Percentiles rank a stretch among this genome's conserved stretches.
These are phyloP conservation scores for Onygenales sp. DNA, from an alignment of 2,329 filamentous ascomycete genomes.

Conservation along the genomic window DNA sequence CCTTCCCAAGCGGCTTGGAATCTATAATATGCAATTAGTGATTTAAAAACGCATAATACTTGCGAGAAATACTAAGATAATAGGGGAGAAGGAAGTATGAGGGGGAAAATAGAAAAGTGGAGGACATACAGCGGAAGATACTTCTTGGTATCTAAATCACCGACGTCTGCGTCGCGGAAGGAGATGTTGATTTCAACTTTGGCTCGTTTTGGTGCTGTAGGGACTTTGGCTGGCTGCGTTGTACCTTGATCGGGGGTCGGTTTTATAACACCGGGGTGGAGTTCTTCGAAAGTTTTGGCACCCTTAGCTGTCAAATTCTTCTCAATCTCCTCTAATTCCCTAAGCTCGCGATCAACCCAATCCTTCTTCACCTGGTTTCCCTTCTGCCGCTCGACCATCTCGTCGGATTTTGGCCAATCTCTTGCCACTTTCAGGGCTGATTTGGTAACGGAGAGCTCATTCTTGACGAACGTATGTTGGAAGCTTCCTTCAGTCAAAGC, in stretches of 20 bases:
- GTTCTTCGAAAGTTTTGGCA: slow-evolving; percentile 57
- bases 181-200: slow-evolving; percentile 41
- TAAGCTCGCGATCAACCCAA: background rate
- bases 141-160: slow-evolving; percentile 47
- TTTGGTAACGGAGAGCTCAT: slow-evolving; percentile 20
- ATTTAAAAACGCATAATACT: background rate
- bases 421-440: slow-evolving; percentile 19
- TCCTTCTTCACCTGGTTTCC: background rate
- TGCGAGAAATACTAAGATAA: background rate
- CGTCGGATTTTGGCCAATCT: slow-evolving; percentile 17
- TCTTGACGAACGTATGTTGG: slow-evolving; percentile 41
- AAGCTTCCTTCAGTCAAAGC: slow-evolving; percentile 47
- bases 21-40: slow-evolving; percentile 1
- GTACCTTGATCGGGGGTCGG: slow-evolving; percentile 5
- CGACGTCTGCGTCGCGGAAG: slow-evolving; percentile 42
- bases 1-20: slow-evolving; percentile 58
- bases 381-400: background rate
- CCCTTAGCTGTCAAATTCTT: slow-evolving; percentile 45
- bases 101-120: background rate
- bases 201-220: slow-evolving; percentile 1
- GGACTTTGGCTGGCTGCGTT: background rate
- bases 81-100: background rate
- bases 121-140: slow-evolving; percentile 10
- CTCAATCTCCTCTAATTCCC: slow-evolving; percentile 48
- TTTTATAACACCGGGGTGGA: slow-evolving; percentile 44